A percentile compares a stretch with the other conserved stretches of the same genome.
Evolutionary conservation across 768 basidiomycete genomes (phyloP).

Genomic region (Kockovaella imperatae): DNA sequence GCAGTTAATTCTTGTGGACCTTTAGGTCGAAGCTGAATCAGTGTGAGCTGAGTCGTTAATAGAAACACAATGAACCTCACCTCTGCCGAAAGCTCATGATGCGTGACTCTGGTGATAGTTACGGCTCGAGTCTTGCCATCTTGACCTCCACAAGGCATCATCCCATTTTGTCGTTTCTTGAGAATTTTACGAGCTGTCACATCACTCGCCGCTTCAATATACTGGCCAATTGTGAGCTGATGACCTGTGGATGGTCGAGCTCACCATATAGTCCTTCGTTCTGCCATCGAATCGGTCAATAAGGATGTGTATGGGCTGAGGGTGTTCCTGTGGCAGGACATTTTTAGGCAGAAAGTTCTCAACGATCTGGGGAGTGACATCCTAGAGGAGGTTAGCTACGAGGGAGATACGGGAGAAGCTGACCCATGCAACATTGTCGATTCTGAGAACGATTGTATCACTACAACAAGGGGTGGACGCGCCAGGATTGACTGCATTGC

Average conservation of each 20-base stretch:
- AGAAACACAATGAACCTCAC: slow-evolving; percentile 6
- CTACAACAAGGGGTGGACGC: no score
- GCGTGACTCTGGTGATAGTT: slow-evolving; percentile 25
- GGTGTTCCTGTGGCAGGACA: slow-evolving; percentile 12
- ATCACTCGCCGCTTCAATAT: slow-evolving; percentile 25
- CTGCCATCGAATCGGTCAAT: slow-evolving; percentile 30
- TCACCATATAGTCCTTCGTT: slow-evolving; percentile 36
- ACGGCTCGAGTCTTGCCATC: slow-evolving; percentile 25
- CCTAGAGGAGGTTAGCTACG: slow-evolving; percentile 10
- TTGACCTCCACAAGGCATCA: slow-evolving; percentile 27
- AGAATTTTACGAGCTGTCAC: slow-evolving; percentile 27
- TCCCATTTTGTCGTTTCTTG: slow-evolving; percentile 25
- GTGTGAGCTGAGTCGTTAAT: slow-evolving; percentile 8
- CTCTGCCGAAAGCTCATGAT: slow-evolving; percentile 27
- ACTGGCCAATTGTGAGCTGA: slow-evolving; percentile 10
- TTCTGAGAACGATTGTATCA: slow-evolving; percentile 21
- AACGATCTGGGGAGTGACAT: slow-evolving; percentile 31
- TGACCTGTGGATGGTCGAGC: slow-evolving; percentile 1
- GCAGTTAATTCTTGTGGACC: slow-evolving; percentile 21
- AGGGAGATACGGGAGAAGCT: not conserved
- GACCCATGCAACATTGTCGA: slow-evolving; percentile 41
- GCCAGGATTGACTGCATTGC: not conserved
- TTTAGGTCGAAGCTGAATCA: slow-evolving; percentile 30
- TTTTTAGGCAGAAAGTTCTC: slow-evolving; percentile 22
- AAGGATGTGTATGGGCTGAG: slow-evolving; percentile 32